Percentiles rank a stretch among this genome's conserved stretches.
Evolutionary conservation across 2,329 filamentous ascomycete species (phyloP).

Genomic region (Elsinoe batatas): DNA sequence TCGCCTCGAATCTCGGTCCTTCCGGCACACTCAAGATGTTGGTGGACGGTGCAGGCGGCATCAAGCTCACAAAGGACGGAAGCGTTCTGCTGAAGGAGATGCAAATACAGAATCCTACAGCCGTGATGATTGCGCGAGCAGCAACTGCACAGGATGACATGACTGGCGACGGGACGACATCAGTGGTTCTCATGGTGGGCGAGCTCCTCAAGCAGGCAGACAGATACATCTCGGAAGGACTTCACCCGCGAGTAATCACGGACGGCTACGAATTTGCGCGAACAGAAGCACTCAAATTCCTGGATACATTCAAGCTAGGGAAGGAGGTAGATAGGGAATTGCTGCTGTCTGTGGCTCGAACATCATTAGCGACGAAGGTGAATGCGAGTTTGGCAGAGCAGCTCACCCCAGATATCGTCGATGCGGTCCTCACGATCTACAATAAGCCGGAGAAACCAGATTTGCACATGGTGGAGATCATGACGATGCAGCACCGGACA

Average conservation of each 20-base stretch:
- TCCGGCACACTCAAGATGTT: conserved; percentile 93
- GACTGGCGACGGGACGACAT: conserved; percentile 94
- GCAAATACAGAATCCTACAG: conserved; percentile 98
- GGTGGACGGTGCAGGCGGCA: conserved; percentile 58
- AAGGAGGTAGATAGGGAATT: conserved; percentile 88
- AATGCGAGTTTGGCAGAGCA: conserved; percentile 80
- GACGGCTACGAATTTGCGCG: conserved; percentile 98
- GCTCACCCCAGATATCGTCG: conserved; percentile 89
- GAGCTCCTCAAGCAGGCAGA: conserved; percentile 97
- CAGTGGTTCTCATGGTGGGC: conserved; percentile 87
- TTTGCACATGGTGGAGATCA: conserved; percentile 98
- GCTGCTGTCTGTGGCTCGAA: conserved; percentile 83
- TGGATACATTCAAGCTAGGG: conserved; percentile 84
- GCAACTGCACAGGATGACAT: conserved; percentile 98
- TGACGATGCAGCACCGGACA: conserved; percentile 99
- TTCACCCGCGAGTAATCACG: conserved; percentile 92
- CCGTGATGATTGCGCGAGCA: conserved; percentile 69
- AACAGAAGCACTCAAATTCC: conserved; percentile 84
- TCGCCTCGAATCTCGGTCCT: conserved; percentile 92
- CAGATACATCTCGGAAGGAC: conserved; percentile 89
- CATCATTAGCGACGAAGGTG: conserved; percentile 90
- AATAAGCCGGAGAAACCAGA: conserved; percentile 83
- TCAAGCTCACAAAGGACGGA: conserved; percentile 98
- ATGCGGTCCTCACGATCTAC: conserved; percentile 92
- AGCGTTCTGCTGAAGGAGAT: conserved; percentile 69